phyloP scores from a whole-genome alignment of 306 rosid species.

The Echinosophora koreensis region DNA sequence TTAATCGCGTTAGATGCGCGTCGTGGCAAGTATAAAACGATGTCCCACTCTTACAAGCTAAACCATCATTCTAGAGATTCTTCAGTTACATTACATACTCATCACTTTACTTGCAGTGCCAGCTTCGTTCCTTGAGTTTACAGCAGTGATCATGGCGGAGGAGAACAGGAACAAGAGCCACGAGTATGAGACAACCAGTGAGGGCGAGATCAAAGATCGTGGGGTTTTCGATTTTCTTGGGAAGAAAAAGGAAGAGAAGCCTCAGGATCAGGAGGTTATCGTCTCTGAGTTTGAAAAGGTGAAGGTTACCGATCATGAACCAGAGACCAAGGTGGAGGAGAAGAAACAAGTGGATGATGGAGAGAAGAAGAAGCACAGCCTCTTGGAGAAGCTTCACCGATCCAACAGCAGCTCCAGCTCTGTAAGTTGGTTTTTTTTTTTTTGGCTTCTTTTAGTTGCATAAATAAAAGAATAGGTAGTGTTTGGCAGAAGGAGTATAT shows the following conservation, averaged over 20 bases:
- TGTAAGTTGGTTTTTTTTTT: constrained; percentile 42
- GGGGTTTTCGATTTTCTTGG: constrained; percentile 75
- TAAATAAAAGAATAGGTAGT: neutral
- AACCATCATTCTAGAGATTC: neutral
- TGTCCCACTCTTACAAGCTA: neutral
- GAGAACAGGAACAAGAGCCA: constrained; percentile 53
- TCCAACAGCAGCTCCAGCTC: constrained; percentile 61
- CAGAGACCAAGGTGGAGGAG: neutral
- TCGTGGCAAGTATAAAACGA: constrained; percentile 38
- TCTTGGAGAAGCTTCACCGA: constrained; percentile 59
- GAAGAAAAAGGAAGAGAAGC: constrained; percentile 62
- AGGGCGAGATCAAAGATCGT: constrained; percentile 67
- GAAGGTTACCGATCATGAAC: constrained; percentile 41
- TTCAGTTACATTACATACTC: too few species aligned
- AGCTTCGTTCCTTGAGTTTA: neutral
- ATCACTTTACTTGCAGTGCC: neutral
- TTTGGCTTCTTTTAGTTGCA: neutral
- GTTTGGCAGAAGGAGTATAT: too few species aligned
- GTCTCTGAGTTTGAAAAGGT: constrained; percentile 55
- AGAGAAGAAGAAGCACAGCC: constrained; percentile 57
- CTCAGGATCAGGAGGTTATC: constrained; percentile 53
- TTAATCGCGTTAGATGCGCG: constrained; percentile 51
- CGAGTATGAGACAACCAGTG: constrained; percentile 48
- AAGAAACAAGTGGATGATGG: neutral
- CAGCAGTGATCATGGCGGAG: constrained; percentile 69